Evolutionary conservation across 1,284 basidiomycete species (phyloP), one percentile per base, ranked within the genome.

Genomic region (Naganishia liquefaciens): DNA sequence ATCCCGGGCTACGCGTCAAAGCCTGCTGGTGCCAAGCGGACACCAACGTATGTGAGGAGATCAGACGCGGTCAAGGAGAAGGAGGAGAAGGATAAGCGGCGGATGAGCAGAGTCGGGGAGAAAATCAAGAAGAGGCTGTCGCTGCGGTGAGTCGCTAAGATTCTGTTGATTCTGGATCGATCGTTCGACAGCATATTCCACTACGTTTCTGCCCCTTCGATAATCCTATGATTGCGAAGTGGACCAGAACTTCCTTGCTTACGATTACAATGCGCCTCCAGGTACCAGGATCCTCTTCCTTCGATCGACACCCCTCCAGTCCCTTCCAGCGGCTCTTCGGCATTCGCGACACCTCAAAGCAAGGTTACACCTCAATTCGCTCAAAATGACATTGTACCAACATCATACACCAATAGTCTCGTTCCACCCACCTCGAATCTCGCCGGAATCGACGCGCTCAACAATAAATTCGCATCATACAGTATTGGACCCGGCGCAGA

Each of bases 111-210:
- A 63, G 88, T 94, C 63, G 90, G 91, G 76, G 92, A 93, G 83
- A 91, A 90, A 81, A 91, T 94, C 79, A 91, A 91, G 84, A 90
- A 91, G 79, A 88, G 92, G 69, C 87, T 93, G 86, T 92, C 90
- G 19, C 89, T 88, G 84, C 86, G 91, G 75, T 94, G 58, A 58
- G 76, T 70, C 11, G 19, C 4, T 5, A 33, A 10, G 33, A n/a
- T 5, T 54, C 27, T 11, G n/a, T 9, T n/a, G 33, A 4, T 37
- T 37, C 33, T 0, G 33, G 6, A 37, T 37, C 3, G 33, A 37
- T 10, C 23, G 44, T 11, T 23, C 28, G 37, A 21, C 19, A 57
- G 43, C 43, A 19, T 44, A 17, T 9, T 42, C 40, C 19, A 42
- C 40, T 9, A 9, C 40, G 40, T 19, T 42, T 9, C 10, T 19